Evolutionary conservation across 1,284 basidiomycete genomes (phyloP).

Genomic region (Meripilus lineatus): DNA sequence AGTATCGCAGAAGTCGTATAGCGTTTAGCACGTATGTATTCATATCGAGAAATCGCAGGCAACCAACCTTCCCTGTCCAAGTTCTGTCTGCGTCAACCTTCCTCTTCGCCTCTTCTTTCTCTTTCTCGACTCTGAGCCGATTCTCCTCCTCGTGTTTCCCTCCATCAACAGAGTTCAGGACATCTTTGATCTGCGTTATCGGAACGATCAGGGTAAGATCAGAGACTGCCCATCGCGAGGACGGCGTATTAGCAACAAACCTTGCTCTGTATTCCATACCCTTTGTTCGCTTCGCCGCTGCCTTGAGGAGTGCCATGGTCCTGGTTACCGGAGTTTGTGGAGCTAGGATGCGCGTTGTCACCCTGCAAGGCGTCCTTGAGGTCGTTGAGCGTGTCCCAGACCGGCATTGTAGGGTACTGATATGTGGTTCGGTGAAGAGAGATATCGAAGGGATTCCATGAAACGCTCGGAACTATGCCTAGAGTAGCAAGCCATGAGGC

Average conservation of each 20-base stretch:
- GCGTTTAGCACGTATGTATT: too few species aligned
- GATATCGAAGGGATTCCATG: background rate
- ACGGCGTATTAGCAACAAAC: slow-evolving; percentile 9
- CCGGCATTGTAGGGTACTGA: slow-evolving; percentile 4
- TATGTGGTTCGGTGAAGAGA: background rate
- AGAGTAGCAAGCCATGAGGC: background rate
- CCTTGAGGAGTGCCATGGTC: slow-evolving; percentile 2
- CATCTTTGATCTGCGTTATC: slow-evolving; percentile 7
- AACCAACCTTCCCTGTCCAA: slow-evolving; percentile 6
- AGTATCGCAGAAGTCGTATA: background rate
- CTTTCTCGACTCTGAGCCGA: slow-evolving; percentile 6
- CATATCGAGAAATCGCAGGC: too few species aligned
- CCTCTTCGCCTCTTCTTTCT: slow-evolving; percentile 9
- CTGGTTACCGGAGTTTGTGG: background rate
- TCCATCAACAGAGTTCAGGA: slow-evolving; percentile 8
- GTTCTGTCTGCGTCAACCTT: slow-evolving; percentile 9
- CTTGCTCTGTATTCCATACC: slow-evolving; percentile 3
- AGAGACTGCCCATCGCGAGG: background rate
- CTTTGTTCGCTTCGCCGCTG: background rate
- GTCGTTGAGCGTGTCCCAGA: slow-evolving; percentile 9
- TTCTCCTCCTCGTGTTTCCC: slow-evolving; percentile 8
- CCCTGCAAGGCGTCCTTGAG: slow-evolving; percentile 6
- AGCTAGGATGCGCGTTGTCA: background rate
- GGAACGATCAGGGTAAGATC: too few species aligned
- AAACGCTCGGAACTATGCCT: background rate